Base-by-base conservation (phyloP, 805 yeast species). In the Tetrapisispora iriomotensis region DNA sequence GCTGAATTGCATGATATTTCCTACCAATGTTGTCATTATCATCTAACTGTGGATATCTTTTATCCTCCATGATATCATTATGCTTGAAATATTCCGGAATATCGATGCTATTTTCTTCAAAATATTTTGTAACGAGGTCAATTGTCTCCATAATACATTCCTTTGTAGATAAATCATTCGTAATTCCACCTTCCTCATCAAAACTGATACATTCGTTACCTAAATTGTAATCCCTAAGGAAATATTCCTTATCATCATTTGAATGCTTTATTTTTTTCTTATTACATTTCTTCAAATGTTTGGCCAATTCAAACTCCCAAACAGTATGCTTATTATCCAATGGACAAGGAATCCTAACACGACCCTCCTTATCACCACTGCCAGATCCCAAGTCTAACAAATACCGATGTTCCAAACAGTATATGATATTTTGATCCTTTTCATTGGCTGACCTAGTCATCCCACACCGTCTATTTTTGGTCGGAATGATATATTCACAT, bases 1-100 rank as follows among this genome's bases (percentile, higher is more conserved):
- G 96, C 56, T 87, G 96, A 3, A 70, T 54, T 1, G 90, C 81
- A 61, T 87, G 96, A 51, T 86, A 86, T 45, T 69, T 72, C 55
- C 77, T 76, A 18, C 64, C 65, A 3, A 32, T 27, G 8, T 24
- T 15, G 14, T 39, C 25, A 34, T 30, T 9, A 9, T 13, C 23
- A 24, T 77, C 58, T 15, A 49, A 39, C 46, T 74, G 72, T 4
- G 60, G 60, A 34, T 74, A 62, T 42, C 87, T 62, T 8, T 55
- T 51, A 15, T 62, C 55, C 27, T 70, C 61, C 47, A 49, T 57
- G 12, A 30, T 30, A 14, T 34, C 21, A 39, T 42, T 47, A 8
- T 34, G 20, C 25, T 32, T 41, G 2, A 34, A 13, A 6, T 3
- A 7, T n/a, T 29, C 21, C 14, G 40, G 40, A 5, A 37, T 25